Conservation (phyloP, 495 filamentous ascomycete species). For the Penicillium lividum region DNA sequence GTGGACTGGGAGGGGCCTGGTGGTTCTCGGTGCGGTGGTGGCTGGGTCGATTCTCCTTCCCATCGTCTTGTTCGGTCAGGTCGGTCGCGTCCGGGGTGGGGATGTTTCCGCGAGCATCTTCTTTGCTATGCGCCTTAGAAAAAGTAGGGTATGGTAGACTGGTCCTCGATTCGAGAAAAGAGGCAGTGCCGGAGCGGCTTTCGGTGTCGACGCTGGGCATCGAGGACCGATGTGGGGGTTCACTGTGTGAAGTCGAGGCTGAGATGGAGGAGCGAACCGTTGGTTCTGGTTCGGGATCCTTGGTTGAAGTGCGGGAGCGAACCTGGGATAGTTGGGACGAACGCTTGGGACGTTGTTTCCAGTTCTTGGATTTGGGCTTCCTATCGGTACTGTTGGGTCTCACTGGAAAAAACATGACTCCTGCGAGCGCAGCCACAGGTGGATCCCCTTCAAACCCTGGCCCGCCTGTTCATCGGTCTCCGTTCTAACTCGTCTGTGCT, state of each 20-base stretch:
- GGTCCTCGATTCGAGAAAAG: constrained; percentile 53
- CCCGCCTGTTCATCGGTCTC: constrained; percentile 28
- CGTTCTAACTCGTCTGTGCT: constrained; percentile 6
- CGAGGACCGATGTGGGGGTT: constrained; percentile 45
- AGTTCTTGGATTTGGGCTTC: constrained; percentile 31
- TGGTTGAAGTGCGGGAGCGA: constrained; percentile 47
- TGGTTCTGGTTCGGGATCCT: constrained; percentile 46
- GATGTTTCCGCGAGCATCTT: constrained; percentile 67
- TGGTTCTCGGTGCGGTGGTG: constrained; percentile 32
- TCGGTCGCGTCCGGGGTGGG: constrained; percentile 82
- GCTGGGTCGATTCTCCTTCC: constrained; percentile 27
- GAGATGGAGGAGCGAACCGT: constrained; percentile 42
- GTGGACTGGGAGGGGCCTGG: constrained; percentile 62
- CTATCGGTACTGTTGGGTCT: constrained; percentile 43
- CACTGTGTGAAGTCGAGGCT: constrained; percentile 28
- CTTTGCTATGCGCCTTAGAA: constrained; percentile 88
- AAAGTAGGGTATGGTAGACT: constrained; percentile 82
- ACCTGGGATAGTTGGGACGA: constrained; percentile 44
- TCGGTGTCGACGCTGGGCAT: constrained; percentile 50
- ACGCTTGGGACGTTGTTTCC: constrained; percentile 33
- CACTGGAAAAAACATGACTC: constrained; percentile 48
- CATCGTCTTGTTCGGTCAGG: constrained; percentile 54
- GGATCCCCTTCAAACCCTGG: constrained; percentile 23
- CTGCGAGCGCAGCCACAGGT: constrained; percentile 34
- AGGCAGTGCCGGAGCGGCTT: constrained; percentile 38